phyloP scores from a whole-genome alignment of 805 yeast species.

The Metschnikowia similis region DNA sequence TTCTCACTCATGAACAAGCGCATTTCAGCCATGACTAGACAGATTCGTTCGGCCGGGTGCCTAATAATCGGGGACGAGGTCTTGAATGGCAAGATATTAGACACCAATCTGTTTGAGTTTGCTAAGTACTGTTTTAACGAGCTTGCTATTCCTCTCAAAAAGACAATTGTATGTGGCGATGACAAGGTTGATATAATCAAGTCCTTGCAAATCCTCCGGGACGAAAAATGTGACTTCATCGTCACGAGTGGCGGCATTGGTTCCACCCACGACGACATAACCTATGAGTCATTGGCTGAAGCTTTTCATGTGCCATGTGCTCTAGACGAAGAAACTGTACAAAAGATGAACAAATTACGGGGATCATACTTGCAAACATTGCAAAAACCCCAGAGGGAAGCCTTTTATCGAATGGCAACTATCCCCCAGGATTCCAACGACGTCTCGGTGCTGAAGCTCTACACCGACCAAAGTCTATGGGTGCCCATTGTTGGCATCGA shows the following conservation, averaged over 20 bases:
- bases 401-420: slow-evolving; percentile 77
- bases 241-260: slow-evolving; percentile 78
- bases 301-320: slow-evolving; percentile 51
- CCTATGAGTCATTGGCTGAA: slow-evolving; percentile 70
- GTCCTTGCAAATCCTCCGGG: slow-evolving; percentile 44
- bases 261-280: slow-evolving; percentile 87
- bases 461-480: slow-evolving; percentile 56
- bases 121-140: slow-evolving; percentile 63
- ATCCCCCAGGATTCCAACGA: slow-evolving; percentile 45
- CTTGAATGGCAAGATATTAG: slow-evolving; percentile 77
- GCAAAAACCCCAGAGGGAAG: slow-evolving; percentile 44
- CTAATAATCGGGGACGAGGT: slow-evolving; percentile 84
- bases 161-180: slow-evolving; percentile 74
- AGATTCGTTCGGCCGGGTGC: slow-evolving; percentile 42
- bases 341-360: slow-evolving; percentile 51
- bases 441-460: slow-evolving; percentile 38
- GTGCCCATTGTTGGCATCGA: slow-evolving; percentile 77
- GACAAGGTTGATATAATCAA: slow-evolving; percentile 59
- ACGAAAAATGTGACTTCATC: slow-evolving; percentile 55
- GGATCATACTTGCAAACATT: slow-evolving; percentile 32
- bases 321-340: slow-evolving; percentile 55
- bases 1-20: slow-evolving; percentile 6
- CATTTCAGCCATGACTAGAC: slow-evolving; percentile 11
- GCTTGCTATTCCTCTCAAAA: slow-evolving; percentile 61
- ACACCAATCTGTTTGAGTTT: slow-evolving; percentile 70